Conservation (phyloP, 106 monocot species). For the Apostasia ramifera region DNA sequence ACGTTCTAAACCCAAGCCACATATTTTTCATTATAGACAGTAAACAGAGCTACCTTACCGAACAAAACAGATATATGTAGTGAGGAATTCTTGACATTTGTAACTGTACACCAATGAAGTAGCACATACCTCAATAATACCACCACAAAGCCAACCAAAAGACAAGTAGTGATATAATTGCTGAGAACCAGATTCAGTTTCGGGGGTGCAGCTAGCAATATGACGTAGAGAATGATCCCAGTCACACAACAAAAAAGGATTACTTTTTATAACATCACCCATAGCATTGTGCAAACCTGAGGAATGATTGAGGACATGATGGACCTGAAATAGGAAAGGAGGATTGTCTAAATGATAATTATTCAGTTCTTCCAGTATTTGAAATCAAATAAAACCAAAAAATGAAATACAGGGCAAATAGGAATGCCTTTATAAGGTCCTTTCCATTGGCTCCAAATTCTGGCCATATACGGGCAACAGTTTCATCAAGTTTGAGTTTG, state of each 20-base stretch:
- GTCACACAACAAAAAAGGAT: conserved; percentile 70
- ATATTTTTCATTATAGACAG: too few relatives aligned
- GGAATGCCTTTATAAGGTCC: conserved; percentile 66
- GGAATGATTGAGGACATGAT: conserved; percentile 94
- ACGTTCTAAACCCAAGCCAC: too few relatives aligned
- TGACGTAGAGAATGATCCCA: conserved; percentile 79
- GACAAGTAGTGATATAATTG: conserved; percentile 93
- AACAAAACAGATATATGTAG: too few relatives aligned
- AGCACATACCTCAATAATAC: conserved; percentile 70
- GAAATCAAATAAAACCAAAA: neutral
- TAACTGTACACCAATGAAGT: too few relatives aligned
- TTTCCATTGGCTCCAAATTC: conserved; percentile 67
- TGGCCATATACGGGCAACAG: conserved; percentile 87
- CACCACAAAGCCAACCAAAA: conserved; percentile 99
- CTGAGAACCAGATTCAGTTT: conserved; percentile 63
- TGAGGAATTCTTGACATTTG: too few relatives aligned
- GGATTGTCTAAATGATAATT: neutral
- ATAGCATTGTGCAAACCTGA: conserved; percentile 87
- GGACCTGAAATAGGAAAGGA: conserved; percentile 42
- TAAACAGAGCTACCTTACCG: too few relatives aligned
- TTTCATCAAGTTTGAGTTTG: conserved; percentile 77
- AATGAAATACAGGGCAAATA: neutral
- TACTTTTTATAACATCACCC: conserved; percentile 46
- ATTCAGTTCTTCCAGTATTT: neutral
- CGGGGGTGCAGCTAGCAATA: conserved; percentile 50